Evolutionary conservation across 176 grass and related monocot genomes (phyloP), one percentile per base, ranked within the genome.

Genomic region (Eremochloa ophiuroides): DNA sequence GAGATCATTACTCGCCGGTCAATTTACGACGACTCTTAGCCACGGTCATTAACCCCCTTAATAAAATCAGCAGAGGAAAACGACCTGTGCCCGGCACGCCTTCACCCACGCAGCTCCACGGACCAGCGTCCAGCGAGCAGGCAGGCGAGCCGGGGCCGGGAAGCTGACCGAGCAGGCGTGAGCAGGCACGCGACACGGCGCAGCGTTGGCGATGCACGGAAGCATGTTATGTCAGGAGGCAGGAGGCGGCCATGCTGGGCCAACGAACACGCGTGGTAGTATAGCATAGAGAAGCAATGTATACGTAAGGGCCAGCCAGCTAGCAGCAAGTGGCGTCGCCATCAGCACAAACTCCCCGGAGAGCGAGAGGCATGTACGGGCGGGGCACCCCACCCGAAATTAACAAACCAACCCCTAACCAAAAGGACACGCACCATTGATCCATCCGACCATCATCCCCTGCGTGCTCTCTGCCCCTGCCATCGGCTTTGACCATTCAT

Each of bases 281-380:
- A n/a, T n/a, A n/a, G n/a, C n/a, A 26, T 61, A 76, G 6, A 29
- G 65, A 28, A 56, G 80, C 67, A 66, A 62, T 56, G 85, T 47
- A 78, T 83, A 43, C 77, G 76, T 79, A 60, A 28, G 55, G 12
- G 63, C 42, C 17, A 23, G 75, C 15, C 20, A 69, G 68, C 67
- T 31, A 69, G 66, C 56, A 17, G 48, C 65, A 47, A 85, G 66
- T 85, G 70, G 33, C 82, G 20, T 89, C 87, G 13, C 33, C 76
- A 53, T 85, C 87, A 55, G 68, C 63, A 75, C 70, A 80, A 89
- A 85, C 87, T 81, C 62, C 87, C 87, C 51, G 34, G 82, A 85
- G 87, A 89, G 62, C 77, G 76, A 62, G 51, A 80, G 76, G 20
- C 62, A 25, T n/a, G 50, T 42, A 76, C 18, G 66, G 53, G 25